Base-by-base conservation (phyloP, 169 alveolate species). In the Plasmodium sp. region DNA sequence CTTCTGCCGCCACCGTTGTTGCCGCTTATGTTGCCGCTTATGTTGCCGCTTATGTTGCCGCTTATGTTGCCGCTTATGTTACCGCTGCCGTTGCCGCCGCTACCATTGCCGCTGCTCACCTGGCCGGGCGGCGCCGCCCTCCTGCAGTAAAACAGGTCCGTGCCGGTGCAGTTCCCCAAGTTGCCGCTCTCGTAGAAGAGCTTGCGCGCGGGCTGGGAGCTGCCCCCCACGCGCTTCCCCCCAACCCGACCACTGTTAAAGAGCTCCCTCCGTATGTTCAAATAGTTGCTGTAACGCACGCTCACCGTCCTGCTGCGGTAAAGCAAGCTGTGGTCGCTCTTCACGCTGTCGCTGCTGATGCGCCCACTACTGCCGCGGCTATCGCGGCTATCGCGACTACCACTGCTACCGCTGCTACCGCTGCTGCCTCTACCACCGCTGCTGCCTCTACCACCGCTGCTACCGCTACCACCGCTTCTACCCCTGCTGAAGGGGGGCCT, bases 101-200 rank as follows among this genome's bases (percentile, higher is more conserved):
- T n/a, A n/a, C n/a, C n/a, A n/a, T 75, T 75, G n/a, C 12, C 12
- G 27, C 41, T 77, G 33, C 81, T 86, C 48, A 51, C 10, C 36
- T 86, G 18, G 1, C 77, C 41, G 16, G 83, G 18, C 14, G 41
- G 80, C 56, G 22, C 16, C 1, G 1, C 81, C 27, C 51, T 75
- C 36, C 48, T 86, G 67, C 67, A 72, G 27, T 84, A 54, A 54
- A 77, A 86, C n/a, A 86, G 67, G 67, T 77, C 93, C n/a, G 56
- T 72, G 77, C 93, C 72, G 45, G 43, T 74, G 33, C 74, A 71
- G 77, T 72, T 84, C 0, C 79, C 93, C 33, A 84, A 41, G 77
- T 84, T 36, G 31, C 45, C 72, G 54, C 84, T 84, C 36, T 84
- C 84, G 48, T 84, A 84, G 72, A 84, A 84, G 33, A 62, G 75